Evolutionary conservation across 2,329 filamentous ascomycete species (phyloP).

Genomic region (Saccharata proteae): DNA sequence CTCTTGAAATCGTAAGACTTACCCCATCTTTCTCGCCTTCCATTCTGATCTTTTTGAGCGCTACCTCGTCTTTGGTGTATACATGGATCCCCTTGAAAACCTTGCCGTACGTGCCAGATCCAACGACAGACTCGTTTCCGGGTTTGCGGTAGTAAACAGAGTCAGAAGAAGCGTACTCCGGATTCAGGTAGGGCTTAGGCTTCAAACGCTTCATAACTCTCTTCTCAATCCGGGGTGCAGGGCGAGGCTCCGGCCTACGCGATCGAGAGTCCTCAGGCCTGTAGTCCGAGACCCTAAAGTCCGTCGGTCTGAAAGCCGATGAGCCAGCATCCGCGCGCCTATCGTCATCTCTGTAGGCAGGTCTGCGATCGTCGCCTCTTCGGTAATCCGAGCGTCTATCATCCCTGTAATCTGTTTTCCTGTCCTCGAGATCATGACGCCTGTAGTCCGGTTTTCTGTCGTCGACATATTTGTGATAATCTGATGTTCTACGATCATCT

Average conservation of each 20-base stretch:
- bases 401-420: constrained; percentile 24
- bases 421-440: constrained; percentile 14
- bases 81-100: constrained; percentile 90
- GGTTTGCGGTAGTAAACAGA: constrained; percentile 93
- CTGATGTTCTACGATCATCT: constrained; percentile 24
- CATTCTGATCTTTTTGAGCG: constrained; percentile 86
- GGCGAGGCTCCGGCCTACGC: constrained; percentile 15
- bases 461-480: constrained; percentile 14
- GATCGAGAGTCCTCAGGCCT: constrained; percentile 14
- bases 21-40: constrained; percentile 76
- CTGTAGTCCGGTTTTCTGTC: constrained; percentile 9
- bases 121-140: constrained; percentile 93
- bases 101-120: constrained; percentile 90
- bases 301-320: constrained; percentile 7
- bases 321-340: constrained; percentile 5
- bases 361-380: constrained; percentile 5
- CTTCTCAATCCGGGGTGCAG: constrained; percentile 34
- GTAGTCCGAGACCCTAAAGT: constrained; percentile 9
- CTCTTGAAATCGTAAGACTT: constrained; percentile 15
- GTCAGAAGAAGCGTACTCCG: constrained; percentile 65
- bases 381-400: constrained; percentile 6
- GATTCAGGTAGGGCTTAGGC: constrained; percentile 54
- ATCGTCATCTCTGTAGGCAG: constrained; percentile 6
- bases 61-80: constrained; percentile 75
- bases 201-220: constrained; percentile 59